phyloP scores from a whole-genome alignment of 2,329 filamentous ascomycete species.

The Xylaria sp. region DNA sequence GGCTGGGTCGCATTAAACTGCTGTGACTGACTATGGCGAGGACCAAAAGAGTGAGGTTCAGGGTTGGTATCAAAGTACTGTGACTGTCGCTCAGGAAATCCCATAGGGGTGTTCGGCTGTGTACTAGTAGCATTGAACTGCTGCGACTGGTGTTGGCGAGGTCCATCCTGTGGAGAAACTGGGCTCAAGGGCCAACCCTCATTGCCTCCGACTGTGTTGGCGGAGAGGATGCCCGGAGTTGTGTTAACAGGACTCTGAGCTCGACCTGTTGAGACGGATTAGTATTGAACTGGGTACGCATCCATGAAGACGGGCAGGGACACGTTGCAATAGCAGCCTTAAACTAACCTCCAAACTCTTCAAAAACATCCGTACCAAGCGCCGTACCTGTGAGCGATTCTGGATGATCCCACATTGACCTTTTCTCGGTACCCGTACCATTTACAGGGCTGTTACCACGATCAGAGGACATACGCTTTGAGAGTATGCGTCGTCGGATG shows the following conservation, averaged over 20 bases:
- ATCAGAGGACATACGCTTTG: conserved; percentile 21
- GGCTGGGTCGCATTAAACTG: neutral
- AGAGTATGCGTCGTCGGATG: conserved; percentile 23
- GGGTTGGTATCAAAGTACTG: too few relatives aligned
- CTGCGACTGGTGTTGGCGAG: neutral
- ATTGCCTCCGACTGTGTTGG: neutral
- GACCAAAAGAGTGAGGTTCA: neutral
- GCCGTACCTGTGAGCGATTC: conserved; percentile 9
- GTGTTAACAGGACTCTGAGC: neutral
- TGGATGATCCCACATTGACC: conserved; percentile 6
- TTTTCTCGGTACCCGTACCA: conserved; percentile 11
- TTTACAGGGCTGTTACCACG: conserved; percentile 5
- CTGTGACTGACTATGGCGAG: neutral
- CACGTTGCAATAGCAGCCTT: neutral
- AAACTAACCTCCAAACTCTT: conserved; percentile 42
- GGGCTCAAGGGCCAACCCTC: conserved; percentile 11
- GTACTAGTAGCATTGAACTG: neutral
- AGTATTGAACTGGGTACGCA: conserved; percentile 2
- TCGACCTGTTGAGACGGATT: conserved; percentile 2
- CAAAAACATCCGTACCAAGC: conserved; percentile 36
- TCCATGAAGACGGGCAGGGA: neutral
- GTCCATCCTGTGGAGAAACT: neutral
- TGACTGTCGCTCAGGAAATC: too few relatives aligned
- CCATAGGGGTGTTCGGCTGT: neutral
- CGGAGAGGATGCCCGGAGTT: neutral